phyloP scores from a whole-genome alignment of 2,329 filamentous ascomycete species.

The Pseudogymnoascus sp. region DNA sequence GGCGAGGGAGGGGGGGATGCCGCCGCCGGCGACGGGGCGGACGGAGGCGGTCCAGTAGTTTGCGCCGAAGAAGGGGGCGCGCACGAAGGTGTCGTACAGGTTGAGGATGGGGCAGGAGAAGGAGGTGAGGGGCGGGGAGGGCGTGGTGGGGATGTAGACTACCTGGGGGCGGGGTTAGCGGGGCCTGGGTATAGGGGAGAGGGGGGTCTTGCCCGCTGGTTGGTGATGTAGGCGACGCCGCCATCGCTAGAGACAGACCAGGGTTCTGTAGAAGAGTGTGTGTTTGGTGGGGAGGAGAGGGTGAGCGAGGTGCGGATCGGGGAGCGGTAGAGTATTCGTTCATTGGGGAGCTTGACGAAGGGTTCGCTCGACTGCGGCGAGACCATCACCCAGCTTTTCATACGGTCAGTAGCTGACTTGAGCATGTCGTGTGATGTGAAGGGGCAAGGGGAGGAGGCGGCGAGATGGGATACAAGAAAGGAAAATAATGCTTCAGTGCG shows the following conservation, averaged over 20 bases:
- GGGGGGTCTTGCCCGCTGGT: constrained; percentile 61
- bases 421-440: constrained; percentile 15
- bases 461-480: constrained; percentile 20
- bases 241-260: constrained; percentile 65
- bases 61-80: constrained; percentile 83
- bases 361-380: constrained; percentile 52
- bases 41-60: constrained; percentile 82
- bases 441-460: constrained; percentile 12
- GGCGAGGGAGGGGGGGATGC: constrained; percentile 65
- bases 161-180: constrained; percentile 44
- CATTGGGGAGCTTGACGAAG: constrained; percentile 78
- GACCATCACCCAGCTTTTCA: constrained; percentile 82
- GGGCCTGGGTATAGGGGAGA: constrained; percentile 11
- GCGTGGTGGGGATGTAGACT: constrained; percentile 72
- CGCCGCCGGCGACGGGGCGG: constrained; percentile 73
- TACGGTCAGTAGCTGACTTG: constrained; percentile 17
- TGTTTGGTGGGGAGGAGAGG: constrained; percentile 55
- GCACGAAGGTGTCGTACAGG: constrained; percentile 76
- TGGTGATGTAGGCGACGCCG: constrained; percentile 74
- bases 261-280: constrained; percentile 52
- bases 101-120: constrained; percentile 86
- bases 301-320: constrained; percentile 70
- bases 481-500: constrained; percentile 10
- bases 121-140: constrained; percentile 62
- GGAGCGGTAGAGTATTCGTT: constrained; percentile 73